Evolutionary conservation across 108 stramenopile species (phyloP), one percentile per base, ranked within the genome.

Genomic region (Stephanodiscus minutulus): DNA sequence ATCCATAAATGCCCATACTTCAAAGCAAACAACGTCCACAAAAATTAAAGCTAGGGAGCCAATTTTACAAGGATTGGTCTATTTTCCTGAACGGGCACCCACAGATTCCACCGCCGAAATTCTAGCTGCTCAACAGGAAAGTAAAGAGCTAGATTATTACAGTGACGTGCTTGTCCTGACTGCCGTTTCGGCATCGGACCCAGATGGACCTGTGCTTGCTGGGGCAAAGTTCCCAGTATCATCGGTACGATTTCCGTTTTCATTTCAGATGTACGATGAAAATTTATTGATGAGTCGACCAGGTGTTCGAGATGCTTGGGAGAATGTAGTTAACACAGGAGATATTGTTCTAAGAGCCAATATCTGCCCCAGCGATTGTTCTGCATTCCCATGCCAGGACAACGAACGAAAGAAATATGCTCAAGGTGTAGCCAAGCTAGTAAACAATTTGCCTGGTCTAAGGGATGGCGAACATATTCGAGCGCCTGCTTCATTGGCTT

Each of bases 221-320:
- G 82, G 82, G 53, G 82, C 82, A 13, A 78, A 74, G 49, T 53
- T 78, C 35, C 82, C 82, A n/a, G 64, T 79, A 24, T 69, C 66
- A 11, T 24, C 46, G 18, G 61, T 66, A 8, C 56, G 82, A 43
- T 75, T 83, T 41, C 82, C 82, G 35, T 77, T 77, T 48, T 49
- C 55, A 12, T 79, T 83, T 52, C 61, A 72, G 44, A 66, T 83
- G 72, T 83, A 64, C 41, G 35, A 74, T 29, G 68, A 78, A 66
- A 83, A 83, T 74, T 59, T 79, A 60, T 48, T 75, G 36, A 22
- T 61, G 0, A 71, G 49, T 27, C 50, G 54, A 24, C 31, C 37
- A 5, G 64, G 76, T 12, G 59, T 71, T 29, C 61, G 50, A 60
- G 74, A 64, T 18, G 49, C 60, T 35, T 75, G 68, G 68, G 29